Evolutionary conservation across 78 protist genomes (phyloP).

Genomic region (Goniomonas avonlea): DNA sequence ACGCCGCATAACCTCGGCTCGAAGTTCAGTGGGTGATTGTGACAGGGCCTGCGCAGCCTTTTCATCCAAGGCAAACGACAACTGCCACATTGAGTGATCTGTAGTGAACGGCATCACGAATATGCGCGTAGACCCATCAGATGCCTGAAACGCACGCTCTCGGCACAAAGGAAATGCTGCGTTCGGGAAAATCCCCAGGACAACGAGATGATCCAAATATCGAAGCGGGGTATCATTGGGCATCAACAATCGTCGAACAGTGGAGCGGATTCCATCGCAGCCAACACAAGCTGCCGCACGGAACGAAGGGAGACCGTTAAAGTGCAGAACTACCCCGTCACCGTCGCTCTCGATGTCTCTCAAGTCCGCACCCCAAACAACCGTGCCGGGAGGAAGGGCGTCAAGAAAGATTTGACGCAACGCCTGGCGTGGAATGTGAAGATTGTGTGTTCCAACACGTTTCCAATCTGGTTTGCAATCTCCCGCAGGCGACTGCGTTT

Average conservation of each 20-base stretch:
- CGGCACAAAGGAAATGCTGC: background rate
- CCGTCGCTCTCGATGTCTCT: background rate
- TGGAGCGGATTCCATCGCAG: constrained; percentile 18
- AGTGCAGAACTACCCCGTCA: background rate
- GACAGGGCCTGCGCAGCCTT: background rate
- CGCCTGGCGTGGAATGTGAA: constrained; percentile 16
- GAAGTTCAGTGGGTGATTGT: background rate
- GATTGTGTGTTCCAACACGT: background rate
- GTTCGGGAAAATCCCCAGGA: constrained; percentile 18
- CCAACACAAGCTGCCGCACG: background rate
- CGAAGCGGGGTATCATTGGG: background rate
- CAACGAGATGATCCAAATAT: constrained; percentile 5
- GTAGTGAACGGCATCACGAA: constrained; percentile 23
- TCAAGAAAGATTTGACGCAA: constrained; percentile 1
- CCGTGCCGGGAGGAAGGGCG: background rate
- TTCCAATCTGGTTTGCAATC: background rate
- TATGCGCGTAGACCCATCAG: constrained; percentile 22
- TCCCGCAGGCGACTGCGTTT: background rate
- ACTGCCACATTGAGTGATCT: constrained; percentile 14
- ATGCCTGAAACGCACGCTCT: background rate
- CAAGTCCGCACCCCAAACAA: background rate
- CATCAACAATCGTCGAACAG: background rate
- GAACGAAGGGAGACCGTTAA: background rate
- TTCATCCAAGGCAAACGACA: background rate
- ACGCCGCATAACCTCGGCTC: background rate